Evolutionary conservation across 2,329 filamentous ascomycete species (phyloP).

Genomic region (Verticillium klebahnii): DNA sequence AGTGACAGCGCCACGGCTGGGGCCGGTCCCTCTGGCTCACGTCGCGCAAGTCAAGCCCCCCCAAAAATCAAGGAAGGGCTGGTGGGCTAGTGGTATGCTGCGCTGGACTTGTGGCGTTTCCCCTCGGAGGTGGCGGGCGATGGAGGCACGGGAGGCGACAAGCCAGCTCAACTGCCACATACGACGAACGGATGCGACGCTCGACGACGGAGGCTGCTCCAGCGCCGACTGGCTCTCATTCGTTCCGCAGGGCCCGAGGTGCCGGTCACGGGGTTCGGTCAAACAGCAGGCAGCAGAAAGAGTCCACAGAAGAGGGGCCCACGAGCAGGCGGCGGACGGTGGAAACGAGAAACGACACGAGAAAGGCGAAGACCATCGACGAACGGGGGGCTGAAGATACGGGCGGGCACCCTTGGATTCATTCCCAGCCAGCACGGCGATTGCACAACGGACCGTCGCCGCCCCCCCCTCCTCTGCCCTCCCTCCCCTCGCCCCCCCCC

Average conservation of each 20-base stretch:
- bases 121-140: too few species aligned
- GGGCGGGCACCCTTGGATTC: background rate
- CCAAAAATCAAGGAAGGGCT: background rate
- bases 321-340: background rate
- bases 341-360: background rate
- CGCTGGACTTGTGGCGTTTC: background rate
- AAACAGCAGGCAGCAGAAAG: background rate
- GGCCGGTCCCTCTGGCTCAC: background rate
- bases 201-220: background rate
- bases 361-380: background rate
- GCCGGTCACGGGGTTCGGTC: background rate
- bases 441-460: background rate
- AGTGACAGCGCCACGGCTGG: constrained; percentile 1
- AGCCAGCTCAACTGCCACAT: too few species aligned
- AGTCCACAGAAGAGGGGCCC: background rate
- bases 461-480: background rate
- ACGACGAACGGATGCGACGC: background rate
- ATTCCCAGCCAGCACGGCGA: background rate
- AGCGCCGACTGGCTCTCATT: background rate
- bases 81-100: background rate
- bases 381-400: background rate
- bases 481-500: background rate
- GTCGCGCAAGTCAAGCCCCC: background rate
- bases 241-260: background rate
- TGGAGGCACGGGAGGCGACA: too few species aligned